phyloP scores from a whole-genome alignment of 148 eudicot species.

The Chenopodium suecicum region DNA sequence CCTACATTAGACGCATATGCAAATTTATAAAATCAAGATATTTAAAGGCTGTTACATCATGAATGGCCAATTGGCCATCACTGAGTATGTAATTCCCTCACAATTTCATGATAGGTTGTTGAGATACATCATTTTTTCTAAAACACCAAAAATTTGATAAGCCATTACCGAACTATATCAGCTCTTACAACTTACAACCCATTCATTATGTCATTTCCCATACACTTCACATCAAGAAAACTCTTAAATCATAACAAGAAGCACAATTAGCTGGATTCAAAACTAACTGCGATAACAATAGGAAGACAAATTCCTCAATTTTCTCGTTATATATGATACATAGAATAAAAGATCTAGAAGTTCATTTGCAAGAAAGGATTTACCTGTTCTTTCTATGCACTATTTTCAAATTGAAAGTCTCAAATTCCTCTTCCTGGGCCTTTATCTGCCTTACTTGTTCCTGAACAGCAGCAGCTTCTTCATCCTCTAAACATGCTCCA shows the following conservation, averaged over 20 bases:
- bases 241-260: background rate
- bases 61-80: background rate
- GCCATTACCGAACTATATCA: background rate
- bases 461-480: constrained; percentile 97
- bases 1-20: background rate
- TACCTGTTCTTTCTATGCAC: constrained; percentile 98
- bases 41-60: background rate
- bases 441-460: constrained; percentile 99
- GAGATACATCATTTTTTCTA: background rate
- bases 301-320: background rate
- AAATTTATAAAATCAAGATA: background rate
- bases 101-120: background rate
- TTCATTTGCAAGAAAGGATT: constrained; percentile 4
- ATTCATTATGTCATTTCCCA: background rate
- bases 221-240: background rate
- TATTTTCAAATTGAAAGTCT: constrained; percentile 89
- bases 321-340: no score
- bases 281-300: background rate
- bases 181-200: background rate
- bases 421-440: constrained; percentile 96
- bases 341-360: background rate
- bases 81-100: background rate
- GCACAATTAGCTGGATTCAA: background rate
- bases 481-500: constrained; percentile 81
- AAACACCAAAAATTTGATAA: background rate